Evolutionary conservation across 2,329 filamentous ascomycete genomes (phyloP), one percentile per base, ranked within the genome.

Genomic region (Tolypocladium tropicale): DNA sequence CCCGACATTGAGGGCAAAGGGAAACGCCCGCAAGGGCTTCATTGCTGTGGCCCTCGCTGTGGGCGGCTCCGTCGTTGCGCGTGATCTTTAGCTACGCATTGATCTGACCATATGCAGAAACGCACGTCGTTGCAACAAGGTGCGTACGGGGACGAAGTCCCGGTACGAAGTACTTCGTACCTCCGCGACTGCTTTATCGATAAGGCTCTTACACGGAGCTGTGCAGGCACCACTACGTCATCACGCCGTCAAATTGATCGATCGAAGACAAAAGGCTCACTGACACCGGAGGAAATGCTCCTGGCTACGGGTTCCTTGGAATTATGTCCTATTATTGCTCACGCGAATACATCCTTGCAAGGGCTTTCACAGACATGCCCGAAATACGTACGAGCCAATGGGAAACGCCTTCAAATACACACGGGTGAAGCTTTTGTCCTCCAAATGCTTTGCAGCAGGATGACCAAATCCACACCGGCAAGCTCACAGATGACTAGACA

Each of bases 1-100:
- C 57, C 91, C 91, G 54, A 95, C 74, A 52, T 79, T 78, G 16
- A 93, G 66, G 1, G 83, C 76, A n/a, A 83, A 76, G 1, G 86
- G 85, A 63, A 92, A 90, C 3, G 67, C 67, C 21, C 65, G 64
- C 49, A 73, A 55, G 28, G 66, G 65, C 59, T 64, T 70, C 69
- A 71, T 70, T 48, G 18, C 16, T 18, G 28, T n/a, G 46, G 28
- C 28, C 28, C 43, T 28, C 9, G 46, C n/a, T 18, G 16, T 43
- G 55, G 30, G n/a, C 23, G 34, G 33, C 23, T 21, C 14, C 23
- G 33, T 39, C 21, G 32, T 25, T 28, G 14, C 43, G 12, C n/a
- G 46, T 25, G 5, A 18, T 48, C 7, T 14, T 11, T n/a, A 25
- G 5, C 18, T n/a, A n/a, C n/a, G n/a, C n/a, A n/a, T n/a, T n/a